Percentiles rank a stretch among this genome's conserved stretches.
Evolutionary conservation across 345 rosid genomes (phyloP).

Genomic region (Abelmoschus esculentus): DNA sequence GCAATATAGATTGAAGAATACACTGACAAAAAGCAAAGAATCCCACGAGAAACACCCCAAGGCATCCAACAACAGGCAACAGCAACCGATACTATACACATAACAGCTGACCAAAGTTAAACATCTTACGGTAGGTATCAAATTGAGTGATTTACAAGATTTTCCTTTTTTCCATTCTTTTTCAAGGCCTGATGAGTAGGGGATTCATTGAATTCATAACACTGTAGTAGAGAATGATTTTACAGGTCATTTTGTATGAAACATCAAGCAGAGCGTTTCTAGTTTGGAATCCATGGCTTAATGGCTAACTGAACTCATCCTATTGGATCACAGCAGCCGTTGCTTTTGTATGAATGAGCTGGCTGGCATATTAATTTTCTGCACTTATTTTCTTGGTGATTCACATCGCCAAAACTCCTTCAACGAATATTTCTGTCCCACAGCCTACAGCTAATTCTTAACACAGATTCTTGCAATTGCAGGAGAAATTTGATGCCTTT

Average conservation of each 20-base stretch:
- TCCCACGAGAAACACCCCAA: no score
- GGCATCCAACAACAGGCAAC: no score
- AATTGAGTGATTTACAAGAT: slow-evolving; percentile 2
- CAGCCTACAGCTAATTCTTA: no score
- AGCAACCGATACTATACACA: neutral
- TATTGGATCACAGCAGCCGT: no score
- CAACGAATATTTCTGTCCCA: no score
- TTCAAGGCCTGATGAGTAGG: neutral
- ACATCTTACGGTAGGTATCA: slow-evolving; percentile 31
- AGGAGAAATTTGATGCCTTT: neutral
- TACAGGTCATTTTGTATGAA: neutral
- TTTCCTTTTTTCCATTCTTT: neutral
- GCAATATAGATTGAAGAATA: neutral
- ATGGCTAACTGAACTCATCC: no score
- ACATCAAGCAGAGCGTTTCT: neutral
- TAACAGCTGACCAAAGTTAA: slow-evolving; percentile 26
- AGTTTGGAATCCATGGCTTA: neutral
- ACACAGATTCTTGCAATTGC: neutral
- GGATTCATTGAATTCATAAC: neutral
- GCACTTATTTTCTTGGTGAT: no score
- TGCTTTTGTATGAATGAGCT: no score
- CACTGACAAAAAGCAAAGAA: neutral
- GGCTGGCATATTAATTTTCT: no score
- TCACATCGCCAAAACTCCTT: no score
- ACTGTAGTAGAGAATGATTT: no score